These are phyloP conservation scores for Picea mariana DNA, from an alignment of 83 land plant genomes.

Conservation along the genomic window DNA sequence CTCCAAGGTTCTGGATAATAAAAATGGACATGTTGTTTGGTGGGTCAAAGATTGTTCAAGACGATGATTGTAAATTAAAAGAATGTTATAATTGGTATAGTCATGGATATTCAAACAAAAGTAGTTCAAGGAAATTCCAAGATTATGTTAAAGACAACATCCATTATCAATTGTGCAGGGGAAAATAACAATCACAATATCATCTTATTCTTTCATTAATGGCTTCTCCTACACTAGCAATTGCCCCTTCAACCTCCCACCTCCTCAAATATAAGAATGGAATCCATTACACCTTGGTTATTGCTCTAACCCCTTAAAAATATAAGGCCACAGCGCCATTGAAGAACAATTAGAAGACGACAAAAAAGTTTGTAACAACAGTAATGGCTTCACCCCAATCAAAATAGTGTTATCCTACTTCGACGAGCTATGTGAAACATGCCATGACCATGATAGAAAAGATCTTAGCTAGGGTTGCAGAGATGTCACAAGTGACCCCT, in stretches of 20 bases:
- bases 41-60: not conserved
- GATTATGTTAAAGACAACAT: too few species aligned
- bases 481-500: constrained; percentile 41
- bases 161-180: too few species aligned
- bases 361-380: not conserved
- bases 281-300: too few species aligned
- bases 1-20: constrained; percentile 73
- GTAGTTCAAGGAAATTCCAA: not conserved
- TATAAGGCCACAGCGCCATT: too few species aligned
- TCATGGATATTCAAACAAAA: not conserved
- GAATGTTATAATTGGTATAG: not conserved
- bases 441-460: constrained; percentile 95
- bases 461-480: constrained; percentile 74
- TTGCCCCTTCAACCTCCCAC: too few species aligned
- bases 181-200: too few species aligned
- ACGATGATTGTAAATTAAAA: not conserved
- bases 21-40: constrained; percentile 90
- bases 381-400: constrained; percentile 72
- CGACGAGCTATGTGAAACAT: constrained; percentile 85
- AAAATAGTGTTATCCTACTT: constrained; percentile 59
- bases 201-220: too few species aligned
- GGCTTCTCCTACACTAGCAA: too few species aligned
- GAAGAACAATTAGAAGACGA: too few species aligned
- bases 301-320: too few species aligned
- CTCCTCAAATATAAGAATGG: too few species aligned